Base-by-base conservation (phyloP, 805 yeast species). In the Zygosaccharomyces lentus region DNA sequence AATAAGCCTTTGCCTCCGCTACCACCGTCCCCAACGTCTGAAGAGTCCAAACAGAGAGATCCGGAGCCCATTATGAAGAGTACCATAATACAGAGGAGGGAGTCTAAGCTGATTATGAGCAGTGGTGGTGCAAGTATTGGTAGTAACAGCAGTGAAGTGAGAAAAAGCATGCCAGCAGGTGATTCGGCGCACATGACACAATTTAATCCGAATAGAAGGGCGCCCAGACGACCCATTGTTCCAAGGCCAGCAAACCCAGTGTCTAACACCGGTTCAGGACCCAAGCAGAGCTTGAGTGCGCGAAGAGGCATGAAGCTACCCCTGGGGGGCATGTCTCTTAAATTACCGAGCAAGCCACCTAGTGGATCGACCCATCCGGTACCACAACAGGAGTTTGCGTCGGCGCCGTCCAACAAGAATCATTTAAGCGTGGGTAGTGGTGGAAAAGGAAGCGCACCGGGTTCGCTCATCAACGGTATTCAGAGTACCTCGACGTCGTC, bases 221-320 rank as follows among this genome's bases (percentile, higher is more conserved):
- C 62, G 2, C 62, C 66, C 32, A 53, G 53, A 46, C 52, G 64
- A 41, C 62, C 62, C 21, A 44, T 45, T 3, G 26, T 43, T 12
- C 43, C 43, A 8, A 49, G 69, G 82, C 46, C 88, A 82, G 62
- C 85, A 77, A 62, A 90, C 78, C 70, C 86, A 73, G 84, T 86
- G 81, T 67, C 87, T 79, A 38, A 38, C 16, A 76, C 95, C 77
- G 78, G 86, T 79, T 55, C 65, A 34, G 49, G 77, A 87, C 85
- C 93, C 81, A 82, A 73, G 75, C 96, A 71, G 80, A 91, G 54
- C 82, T 76, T 59, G 85, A 96, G 66, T 82, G 87, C 57, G 85
- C 81, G 75, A 83, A 77, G 81, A 90, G 95, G 83, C 76, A 86
- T 72, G 80, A 68, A 67, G 78, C 74, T 97, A 78, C 67, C 67